Evolutionary conservation across 2,329 filamentous ascomycete genomes (phyloP), one percentile per base, ranked within the genome.

Genomic region (Ophiostoma angusticollis): DNA sequence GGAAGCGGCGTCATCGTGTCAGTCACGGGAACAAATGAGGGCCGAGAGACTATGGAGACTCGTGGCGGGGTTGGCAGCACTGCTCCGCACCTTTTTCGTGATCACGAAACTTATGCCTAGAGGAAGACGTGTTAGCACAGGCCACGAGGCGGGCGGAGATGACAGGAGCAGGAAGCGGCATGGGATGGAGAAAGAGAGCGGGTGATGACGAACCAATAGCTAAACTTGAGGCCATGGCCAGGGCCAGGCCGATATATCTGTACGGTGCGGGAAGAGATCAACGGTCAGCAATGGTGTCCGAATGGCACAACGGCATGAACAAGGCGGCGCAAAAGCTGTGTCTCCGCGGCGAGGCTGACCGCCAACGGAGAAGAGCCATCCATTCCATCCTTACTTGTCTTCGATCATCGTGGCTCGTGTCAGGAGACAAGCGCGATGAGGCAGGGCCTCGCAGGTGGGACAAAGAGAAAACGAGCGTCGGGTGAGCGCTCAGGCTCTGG

Each of bases 31-130:
- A 35, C 16, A 37, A 34, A 7, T 13, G 41, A 32, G 33, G 30
- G 22, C 35, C 13, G 24, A 41, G 31, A n/a, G n/a, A n/a, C n/a
- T n/a, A n/a, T n/a, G n/a, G n/a, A n/a, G n/a, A n/a, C n/a, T n/a
- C n/a, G n/a, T n/a, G n/a, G n/a, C 36, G 19, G 28, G 29, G 39
- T 38, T 14, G 36, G 44, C 57, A 6, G 24, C 12, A 7, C 24
- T 24, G 23, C 14, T 13, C 19, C 63, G 59, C 65, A 91, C 84
- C 74, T 95, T 96, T 66, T 98, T 98, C 34, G 93, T 98, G 54
- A 98, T 95, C 50, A 98, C 89, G 61, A 98, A 98, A 72, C 87
- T 94, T 37, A 84, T 86, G 55, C 86, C 85, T 91, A 51, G 31
- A 43, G 30, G 42, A 29, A 31, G 39, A 34, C 37, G 5, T 3